These are phyloP conservation scores for Crithidia thermophila DNA, from an alignment of 208 protist species.

Conservation along the genomic window DNA sequence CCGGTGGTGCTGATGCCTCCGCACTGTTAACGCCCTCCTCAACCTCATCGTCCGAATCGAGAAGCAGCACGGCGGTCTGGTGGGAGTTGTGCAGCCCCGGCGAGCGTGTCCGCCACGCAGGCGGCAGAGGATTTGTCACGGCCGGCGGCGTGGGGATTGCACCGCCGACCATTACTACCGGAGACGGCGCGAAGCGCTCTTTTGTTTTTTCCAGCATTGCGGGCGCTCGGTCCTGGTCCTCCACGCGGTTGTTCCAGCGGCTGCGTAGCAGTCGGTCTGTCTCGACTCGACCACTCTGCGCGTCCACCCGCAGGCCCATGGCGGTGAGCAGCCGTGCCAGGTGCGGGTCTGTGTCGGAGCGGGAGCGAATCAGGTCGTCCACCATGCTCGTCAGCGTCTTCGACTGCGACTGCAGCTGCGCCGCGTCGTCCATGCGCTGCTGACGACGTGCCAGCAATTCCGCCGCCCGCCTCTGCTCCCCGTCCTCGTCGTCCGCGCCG, in stretches of 20 bases:
- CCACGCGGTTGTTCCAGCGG: background rate
- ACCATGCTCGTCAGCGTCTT: slow-evolving; percentile 60
- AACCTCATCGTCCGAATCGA: slow-evolving; percentile 25
- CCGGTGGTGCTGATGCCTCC: background rate
- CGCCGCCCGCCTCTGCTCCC: slow-evolving; percentile 5
- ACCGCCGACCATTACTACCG: slow-evolving; percentile 23
- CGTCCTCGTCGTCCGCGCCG: slow-evolving; percentile 18
- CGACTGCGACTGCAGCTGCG: slow-evolving; percentile 35
- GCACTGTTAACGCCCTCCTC: background rate
- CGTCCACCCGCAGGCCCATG: slow-evolving; percentile 67
- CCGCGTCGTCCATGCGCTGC: slow-evolving; percentile 30
- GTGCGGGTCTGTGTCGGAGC: slow-evolving; percentile 38
- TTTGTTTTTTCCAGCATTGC: background rate
- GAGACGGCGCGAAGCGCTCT: slow-evolving; percentile 19
- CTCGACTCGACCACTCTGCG: slow-evolving; percentile 33
- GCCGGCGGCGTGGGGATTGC: too few relatives aligned
- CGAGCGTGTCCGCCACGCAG: background rate
- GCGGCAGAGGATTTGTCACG: too few relatives aligned
- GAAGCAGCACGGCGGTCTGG: slow-evolving; percentile 26
- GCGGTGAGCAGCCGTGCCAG: slow-evolving; percentile 50
- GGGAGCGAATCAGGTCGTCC: slow-evolving; percentile 58
- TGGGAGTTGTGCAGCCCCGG: slow-evolving; percentile 4
- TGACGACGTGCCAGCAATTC: slow-evolving; percentile 15
- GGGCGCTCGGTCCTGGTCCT: background rate
- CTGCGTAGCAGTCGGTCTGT: background rate